Conservation (phyloP, 1,284 basidiomycete species). For the Fomes fomentarius region DNA sequence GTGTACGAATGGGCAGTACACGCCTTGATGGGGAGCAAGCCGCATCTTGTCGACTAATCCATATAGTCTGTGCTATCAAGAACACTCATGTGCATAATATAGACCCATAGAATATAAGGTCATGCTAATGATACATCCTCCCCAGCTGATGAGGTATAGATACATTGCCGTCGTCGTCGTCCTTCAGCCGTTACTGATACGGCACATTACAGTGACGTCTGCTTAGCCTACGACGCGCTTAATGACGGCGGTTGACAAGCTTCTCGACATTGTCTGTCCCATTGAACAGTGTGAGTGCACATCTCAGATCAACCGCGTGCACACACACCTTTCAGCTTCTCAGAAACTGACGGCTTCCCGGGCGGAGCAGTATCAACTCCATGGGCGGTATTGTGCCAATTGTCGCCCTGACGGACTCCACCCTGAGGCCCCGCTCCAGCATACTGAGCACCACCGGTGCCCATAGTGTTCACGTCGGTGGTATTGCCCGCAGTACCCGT, state of each 20-base stretch:
- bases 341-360: neutral
- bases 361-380: neutral
- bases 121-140: too few relatives aligned
- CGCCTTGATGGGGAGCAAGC: slow-evolving; percentile 19
- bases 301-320: neutral
- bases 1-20: slow-evolving; percentile 77
- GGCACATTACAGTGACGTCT: too few relatives aligned
- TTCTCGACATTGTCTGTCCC: neutral
- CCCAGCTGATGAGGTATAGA: too few relatives aligned
- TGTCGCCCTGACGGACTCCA: neutral
- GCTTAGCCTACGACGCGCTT: neutral
- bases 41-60: too few relatives aligned
- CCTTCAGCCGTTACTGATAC: too few relatives aligned
- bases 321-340: neutral
- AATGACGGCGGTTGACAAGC: neutral
- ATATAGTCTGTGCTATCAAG: too few relatives aligned
- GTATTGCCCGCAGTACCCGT: slow-evolving; percentile 26
- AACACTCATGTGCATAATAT: too few relatives aligned
- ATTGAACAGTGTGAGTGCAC: neutral
- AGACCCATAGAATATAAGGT: too few relatives aligned
- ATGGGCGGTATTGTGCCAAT: neutral
- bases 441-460: slow-evolving; percentile 13
- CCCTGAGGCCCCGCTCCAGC: neutral
- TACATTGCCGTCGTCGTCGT: too few relatives aligned
- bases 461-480: slow-evolving; percentile 23